A percentile compares a stretch with the other conserved stretches of the same genome.
Conservation (phyloP, 2,329 filamentous ascomycete species). For the Hymenoscyphus fraxineus region DNA sequence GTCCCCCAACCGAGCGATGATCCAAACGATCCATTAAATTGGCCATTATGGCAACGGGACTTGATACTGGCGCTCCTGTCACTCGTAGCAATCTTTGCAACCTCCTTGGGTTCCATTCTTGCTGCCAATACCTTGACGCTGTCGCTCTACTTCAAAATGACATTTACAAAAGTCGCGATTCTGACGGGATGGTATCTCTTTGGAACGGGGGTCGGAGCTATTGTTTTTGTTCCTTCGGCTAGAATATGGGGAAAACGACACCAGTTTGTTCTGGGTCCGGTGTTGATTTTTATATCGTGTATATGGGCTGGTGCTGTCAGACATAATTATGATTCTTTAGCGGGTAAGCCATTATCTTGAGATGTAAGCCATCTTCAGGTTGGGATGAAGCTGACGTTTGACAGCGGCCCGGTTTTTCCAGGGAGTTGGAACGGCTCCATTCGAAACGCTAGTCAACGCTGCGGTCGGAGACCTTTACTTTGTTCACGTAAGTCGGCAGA, state of each 20-base stretch:
- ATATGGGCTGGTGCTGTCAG: constrained; percentile 68
- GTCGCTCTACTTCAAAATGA: constrained; percentile 58
- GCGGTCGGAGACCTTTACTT: constrained; percentile 87
- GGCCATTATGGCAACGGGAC: constrained; percentile 84
- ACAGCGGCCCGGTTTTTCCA: constrained; percentile 74
- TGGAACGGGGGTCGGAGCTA: constrained; percentile 74
- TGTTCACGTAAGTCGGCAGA: constrained; percentile 64
- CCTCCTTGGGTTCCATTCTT: constrained; percentile 78
- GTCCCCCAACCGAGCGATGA: constrained; percentile 90
- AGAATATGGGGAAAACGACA: constrained; percentile 93
- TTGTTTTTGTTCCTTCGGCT: constrained; percentile 82
- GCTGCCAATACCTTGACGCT: constrained; percentile 84
- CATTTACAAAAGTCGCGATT: constrained; percentile 73
- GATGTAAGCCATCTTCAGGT: not conserved
- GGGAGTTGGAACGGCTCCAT: constrained; percentile 81
- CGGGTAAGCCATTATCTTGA: constrained; percentile 34
- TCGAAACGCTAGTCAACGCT: constrained; percentile 85
- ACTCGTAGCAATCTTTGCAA: constrained; percentile 75
- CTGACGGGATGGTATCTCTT: constrained; percentile 85
- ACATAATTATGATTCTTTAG: constrained; percentile 63
- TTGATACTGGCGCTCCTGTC: constrained; percentile 75
- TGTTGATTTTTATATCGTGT: constrained; percentile 69
- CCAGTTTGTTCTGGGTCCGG: constrained; percentile 72
- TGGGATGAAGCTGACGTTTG: not conserved
- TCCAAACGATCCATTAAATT: constrained; percentile 86